Evolutionary conservation across 768 basidiomycete genomes (phyloP), one percentile per base, ranked within the genome.

Genomic region (Rhizopogon vesiculosus): DNA sequence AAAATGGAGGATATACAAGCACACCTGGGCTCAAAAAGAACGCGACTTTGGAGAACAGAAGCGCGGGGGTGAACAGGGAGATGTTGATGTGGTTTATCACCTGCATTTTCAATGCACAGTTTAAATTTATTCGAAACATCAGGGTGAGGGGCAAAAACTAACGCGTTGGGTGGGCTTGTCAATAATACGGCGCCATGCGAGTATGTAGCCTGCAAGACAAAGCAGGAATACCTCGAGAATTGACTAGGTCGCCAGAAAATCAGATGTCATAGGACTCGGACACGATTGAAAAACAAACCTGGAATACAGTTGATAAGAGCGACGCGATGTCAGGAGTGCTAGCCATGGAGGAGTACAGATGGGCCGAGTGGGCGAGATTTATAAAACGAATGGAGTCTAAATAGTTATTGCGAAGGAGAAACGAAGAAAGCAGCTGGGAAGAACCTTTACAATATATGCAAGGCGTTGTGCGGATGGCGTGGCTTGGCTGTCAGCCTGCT

Each of bases 21-120:
- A 64, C 78, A 82, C 89, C 82, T 67, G 95, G 93, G 0, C 88
- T 83, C 42, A 94, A 70, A 67, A 89, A 91, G 74, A 95, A 96
- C 0, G 95, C 96, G 19, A 98, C 93, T 73, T 97, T 98, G 12
- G 91, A 93, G 72, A 96, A 95, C 33, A 96, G 76, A 6, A 95
- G 81, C 0, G 89, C 86, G 0, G 91, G 89, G 0, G 90, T 92
- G 73, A 98, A 97, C 33, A 98, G 81, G 0, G 89, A 89, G 22
- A 96, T 84, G 68, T 95, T 96, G 51, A 96, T 73, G 19, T 81
- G 77, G 63, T 92, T 93, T 18, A 92, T 73, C 80, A 84, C 81
- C 89, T 44, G 46, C 1, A 42, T 16, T 48, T 10, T 4, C 7
- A 5, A 22, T 35, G 4, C 2, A 48, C 39, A 31, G 13, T 10